These are phyloP conservation scores for Cucurbita moschata DNA, from an alignment of 306 rosid species.

Conservation along the genomic window DNA sequence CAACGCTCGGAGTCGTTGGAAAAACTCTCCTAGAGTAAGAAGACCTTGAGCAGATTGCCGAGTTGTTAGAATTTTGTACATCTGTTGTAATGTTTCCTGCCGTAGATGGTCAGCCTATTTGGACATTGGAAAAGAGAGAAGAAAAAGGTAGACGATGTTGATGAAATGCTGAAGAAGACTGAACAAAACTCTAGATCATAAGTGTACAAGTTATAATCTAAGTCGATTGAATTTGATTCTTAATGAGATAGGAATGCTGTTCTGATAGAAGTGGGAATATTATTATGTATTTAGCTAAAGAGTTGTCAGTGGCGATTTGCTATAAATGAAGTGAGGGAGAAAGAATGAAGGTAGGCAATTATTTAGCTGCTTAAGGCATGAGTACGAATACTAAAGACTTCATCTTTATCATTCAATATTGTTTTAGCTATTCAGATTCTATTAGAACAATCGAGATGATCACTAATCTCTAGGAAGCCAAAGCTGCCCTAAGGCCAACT, in stretches of 20 bases:
- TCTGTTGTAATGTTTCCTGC: slow-evolving; percentile 59
- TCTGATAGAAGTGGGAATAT: not conserved
- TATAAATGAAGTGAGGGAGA: not conserved
- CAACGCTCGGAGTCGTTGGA: slow-evolving; percentile 64
- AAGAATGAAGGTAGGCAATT: not conserved
- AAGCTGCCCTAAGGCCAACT: not conserved
- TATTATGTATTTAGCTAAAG: not conserved
- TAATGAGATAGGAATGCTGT: not conserved
- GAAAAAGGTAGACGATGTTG: not conserved
- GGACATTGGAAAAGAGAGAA: slow-evolving; percentile 4
- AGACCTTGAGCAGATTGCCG: slow-evolving; percentile 67
- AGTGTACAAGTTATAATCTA: not conserved
- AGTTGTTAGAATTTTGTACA: slow-evolving; percentile 49
- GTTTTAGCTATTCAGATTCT: not conserved
- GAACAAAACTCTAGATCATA: not conserved
- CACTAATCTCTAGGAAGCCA: not conserved
- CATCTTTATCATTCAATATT: not conserved
- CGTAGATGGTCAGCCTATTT: slow-evolving; percentile 84
- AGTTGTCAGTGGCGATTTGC: not conserved
- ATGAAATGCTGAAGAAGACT: not conserved
- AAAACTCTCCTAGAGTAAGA: slow-evolving; percentile 69
- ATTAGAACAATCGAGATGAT: not conserved
- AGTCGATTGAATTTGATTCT: not conserved
- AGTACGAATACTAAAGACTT: not conserved
- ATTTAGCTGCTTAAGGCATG: not conserved